Evolutionary conservation across 768 basidiomycete species (phyloP).

Genomic region (Rhizopogon rudus): DNA sequence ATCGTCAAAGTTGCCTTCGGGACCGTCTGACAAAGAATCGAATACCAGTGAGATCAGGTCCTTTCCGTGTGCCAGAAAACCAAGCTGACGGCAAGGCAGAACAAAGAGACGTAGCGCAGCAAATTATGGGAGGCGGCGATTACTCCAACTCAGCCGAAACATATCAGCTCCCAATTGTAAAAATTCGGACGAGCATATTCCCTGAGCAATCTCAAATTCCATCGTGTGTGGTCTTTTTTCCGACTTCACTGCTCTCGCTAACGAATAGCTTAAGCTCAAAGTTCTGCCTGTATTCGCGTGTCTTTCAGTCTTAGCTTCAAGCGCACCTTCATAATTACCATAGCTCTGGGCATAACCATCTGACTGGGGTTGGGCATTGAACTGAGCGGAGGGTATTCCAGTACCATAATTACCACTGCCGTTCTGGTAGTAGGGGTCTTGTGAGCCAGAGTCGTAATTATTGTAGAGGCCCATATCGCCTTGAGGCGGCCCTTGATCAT

Average conservation of each 20-base stretch:
- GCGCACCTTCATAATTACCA: constrained; percentile 82
- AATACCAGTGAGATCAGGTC: constrained; percentile 34
- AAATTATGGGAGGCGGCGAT: constrained; percentile 1
- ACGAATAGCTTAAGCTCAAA: constrained; percentile 41
- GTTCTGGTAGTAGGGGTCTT: constrained; percentile 69
- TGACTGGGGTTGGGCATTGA: constrained; percentile 40
- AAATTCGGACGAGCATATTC: constrained; percentile 22
- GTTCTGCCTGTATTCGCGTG: constrained; percentile 39
- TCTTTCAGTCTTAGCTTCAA: constrained; percentile 62
- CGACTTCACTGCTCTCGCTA: constrained; percentile 42
- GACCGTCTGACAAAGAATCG: constrained; percentile 56
- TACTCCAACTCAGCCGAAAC: constrained; percentile 2
- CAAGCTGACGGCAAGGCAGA: constrained; percentile 36
- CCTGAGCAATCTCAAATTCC: constrained; percentile 8
- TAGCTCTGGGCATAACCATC: constrained; percentile 55
- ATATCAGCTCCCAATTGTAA: not conserved
- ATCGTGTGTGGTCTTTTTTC: constrained; percentile 6
- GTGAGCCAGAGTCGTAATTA: constrained; percentile 56
- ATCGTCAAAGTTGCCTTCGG: constrained; percentile 53
- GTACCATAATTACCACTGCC: constrained; percentile 52
- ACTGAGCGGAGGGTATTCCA: constrained; percentile 48
- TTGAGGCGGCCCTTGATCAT: constrained; percentile 64
- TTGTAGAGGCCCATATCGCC: constrained; percentile 62
- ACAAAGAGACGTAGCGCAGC: constrained; percentile 42
- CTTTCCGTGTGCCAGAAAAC: constrained; percentile 42